Percentiles rank a stretch among this genome's conserved stretches.
Conservation (phyloP, 1,284 basidiomycete species). For the Exobasidium cylindrosporum region DNA sequence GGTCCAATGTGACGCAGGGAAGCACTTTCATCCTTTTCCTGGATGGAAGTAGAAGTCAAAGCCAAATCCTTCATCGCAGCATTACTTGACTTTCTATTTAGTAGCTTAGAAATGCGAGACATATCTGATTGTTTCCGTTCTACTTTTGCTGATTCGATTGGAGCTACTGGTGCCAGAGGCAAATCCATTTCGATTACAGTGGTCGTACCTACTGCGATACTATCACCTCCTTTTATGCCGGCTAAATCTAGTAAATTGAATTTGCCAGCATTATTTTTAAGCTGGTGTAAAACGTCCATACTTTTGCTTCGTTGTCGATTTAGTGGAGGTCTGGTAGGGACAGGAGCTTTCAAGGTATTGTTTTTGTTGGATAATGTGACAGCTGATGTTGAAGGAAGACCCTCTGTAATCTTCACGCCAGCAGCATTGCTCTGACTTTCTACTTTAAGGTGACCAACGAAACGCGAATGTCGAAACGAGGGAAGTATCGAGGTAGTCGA, state of each 20-base stretch:
- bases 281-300: neutral
- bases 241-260: neutral
- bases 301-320: neutral
- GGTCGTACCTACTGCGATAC: neutral
- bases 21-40: neutral
- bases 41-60: neutral
- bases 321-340: neutral
- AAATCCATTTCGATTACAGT: neutral
- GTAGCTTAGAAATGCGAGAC: neutral
- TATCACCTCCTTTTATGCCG: neutral
- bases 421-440: neutral
- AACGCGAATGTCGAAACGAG: neutral
- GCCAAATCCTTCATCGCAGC: neutral
- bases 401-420: neutral
- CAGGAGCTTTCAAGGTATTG: neutral
- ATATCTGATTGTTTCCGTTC: neutral
- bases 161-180: neutral
- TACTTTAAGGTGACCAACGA: no score
- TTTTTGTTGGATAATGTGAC: neutral
- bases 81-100: neutral
- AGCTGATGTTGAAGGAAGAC: neutral
- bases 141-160: neutral
- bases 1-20: neutral
- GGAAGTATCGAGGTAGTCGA: neutral
- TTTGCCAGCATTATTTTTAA: neutral